Conservation (phyloP, 75 land plant genomes). For the Sequoiadendron giganteum region DNA sequence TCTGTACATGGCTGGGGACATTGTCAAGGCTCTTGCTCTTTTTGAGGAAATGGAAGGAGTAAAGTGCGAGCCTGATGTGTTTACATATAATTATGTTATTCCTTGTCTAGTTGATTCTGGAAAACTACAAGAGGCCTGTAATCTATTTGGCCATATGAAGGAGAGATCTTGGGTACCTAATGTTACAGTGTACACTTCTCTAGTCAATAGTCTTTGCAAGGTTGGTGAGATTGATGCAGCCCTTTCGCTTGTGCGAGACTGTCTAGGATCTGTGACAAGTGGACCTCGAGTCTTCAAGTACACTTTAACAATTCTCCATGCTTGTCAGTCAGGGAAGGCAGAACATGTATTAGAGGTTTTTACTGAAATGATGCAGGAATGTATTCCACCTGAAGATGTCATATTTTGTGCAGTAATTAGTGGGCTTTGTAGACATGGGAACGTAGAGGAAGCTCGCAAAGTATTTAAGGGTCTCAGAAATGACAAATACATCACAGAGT, state of each 20-base stretch:
- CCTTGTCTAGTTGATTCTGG: slow-evolving; percentile 48
- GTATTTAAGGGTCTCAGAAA: slow-evolving; percentile 40
- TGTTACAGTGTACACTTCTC: slow-evolving; percentile 47
- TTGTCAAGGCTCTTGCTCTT: slow-evolving; percentile 36
- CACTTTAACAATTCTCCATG: slow-evolving; percentile 49
- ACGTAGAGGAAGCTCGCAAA: slow-evolving; percentile 53
- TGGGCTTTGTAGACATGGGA: slow-evolving; percentile 64
- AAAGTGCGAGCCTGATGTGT: slow-evolving; percentile 41
- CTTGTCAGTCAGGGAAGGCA: slow-evolving; percentile 36
- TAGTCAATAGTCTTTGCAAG: slow-evolving; percentile 60
- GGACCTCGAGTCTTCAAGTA: slow-evolving; percentile 72
- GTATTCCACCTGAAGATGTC: slow-evolving; percentile 28
- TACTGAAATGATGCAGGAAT: slow-evolving; percentile 59
- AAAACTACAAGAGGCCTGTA: slow-evolving; percentile 48
- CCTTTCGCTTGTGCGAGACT: slow-evolving; percentile 58
- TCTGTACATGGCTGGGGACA: slow-evolving; percentile 37
- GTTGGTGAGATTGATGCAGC: slow-evolving; percentile 53
- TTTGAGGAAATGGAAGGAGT: slow-evolving; percentile 43
- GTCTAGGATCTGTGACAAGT: slow-evolving; percentile 42
- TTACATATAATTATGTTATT: slow-evolving; percentile 42
- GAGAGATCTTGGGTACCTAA: slow-evolving; percentile 47
- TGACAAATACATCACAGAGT: slow-evolving; percentile 37
- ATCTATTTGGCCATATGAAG: slow-evolving; percentile 39
- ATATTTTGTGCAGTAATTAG: slow-evolving; percentile 53
- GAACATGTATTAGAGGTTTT: slow-evolving; percentile 57